Base-by-base conservation (phyloP, 352 stramenopile genomes). In the Phytophthora crassamura region DNA sequence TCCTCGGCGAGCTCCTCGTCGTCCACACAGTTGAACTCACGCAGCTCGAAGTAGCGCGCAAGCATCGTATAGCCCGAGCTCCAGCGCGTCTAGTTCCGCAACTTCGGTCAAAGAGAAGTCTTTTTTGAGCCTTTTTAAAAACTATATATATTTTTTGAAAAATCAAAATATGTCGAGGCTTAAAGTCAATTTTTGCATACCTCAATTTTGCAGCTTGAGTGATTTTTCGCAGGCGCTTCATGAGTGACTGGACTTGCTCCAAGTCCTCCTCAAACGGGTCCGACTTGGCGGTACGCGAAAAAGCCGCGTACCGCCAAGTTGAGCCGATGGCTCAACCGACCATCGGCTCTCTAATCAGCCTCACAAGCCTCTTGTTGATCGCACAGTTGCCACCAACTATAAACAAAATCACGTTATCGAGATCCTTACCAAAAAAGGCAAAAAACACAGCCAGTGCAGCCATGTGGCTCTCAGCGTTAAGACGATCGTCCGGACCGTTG, bases 381-480 rank as follows among this genome's bases (percentile, higher is more conserved):
- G 35, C 41, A 28, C 49, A 61, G 25, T 67, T 67, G 15, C 52
- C 59, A 0, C 59, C 48, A 39, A 67, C 50, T 14, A 61, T 11
- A 57, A n/a, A n/a, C n/a, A 61, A 60, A 4, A 49, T 20, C 9
- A 40, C 18, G 18, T 46, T 43, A 46, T 5, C n/a, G n/a, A n/a
- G n/a, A n/a, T n/a, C n/a, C n/a, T n/a, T n/a, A n/a, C n/a, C n/a
- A n/a, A n/a, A n/a, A n/a, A n/a, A n/a, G n/a, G n/a, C n/a, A n/a
- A n/a, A n/a, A n/a, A n/a, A n/a, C n/a, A n/a, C n/a, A n/a, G n/a
- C n/a, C n/a, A n/a, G n/a, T n/a, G n/a, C n/a, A n/a, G n/a, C n/a
- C n/a, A n/a, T n/a, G n/a, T n/a, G n/a, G n/a, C n/a, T n/a, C n/a
- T n/a, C n/a, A n/a, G n/a, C n/a, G n/a, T n/a, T n/a, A n/a, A n/a